Conservation (phyloP, 2,329 filamentous ascomycete species). For the Fusarium torreyae region DNA sequence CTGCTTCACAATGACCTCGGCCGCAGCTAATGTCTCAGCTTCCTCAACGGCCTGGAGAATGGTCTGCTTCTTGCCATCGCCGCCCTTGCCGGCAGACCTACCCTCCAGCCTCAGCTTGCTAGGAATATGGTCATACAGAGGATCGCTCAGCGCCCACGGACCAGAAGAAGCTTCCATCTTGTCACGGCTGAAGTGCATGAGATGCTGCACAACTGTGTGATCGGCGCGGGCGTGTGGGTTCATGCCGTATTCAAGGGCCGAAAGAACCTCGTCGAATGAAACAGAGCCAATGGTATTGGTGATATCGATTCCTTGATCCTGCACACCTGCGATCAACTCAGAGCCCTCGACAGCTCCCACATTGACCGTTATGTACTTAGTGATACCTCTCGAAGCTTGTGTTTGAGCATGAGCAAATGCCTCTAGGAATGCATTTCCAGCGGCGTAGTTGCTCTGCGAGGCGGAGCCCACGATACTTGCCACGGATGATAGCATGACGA, state of each 20-base stretch:
- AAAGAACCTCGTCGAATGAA: constrained; percentile 6
- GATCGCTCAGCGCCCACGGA: constrained; percentile 6
- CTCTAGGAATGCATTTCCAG: constrained; percentile 14
- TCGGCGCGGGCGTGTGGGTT: neutral
- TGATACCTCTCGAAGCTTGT: neutral
- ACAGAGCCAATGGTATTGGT: constrained; percentile 7
- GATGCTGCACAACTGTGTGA: neutral
- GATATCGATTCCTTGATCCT: constrained; percentile 4
- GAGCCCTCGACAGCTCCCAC: constrained; percentile 9
- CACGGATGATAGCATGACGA: constrained; percentile 11
- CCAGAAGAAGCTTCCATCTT: constrained; percentile 4
- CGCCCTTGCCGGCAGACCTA: neutral
- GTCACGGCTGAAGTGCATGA: constrained; percentile 17
- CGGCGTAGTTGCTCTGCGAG: constrained; percentile 14
- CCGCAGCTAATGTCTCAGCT: neutral
- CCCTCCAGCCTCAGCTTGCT: constrained; percentile 2
- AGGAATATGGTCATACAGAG: constrained; percentile 8
- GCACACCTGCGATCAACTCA: neutral
- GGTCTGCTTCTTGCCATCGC: constrained; percentile 8
- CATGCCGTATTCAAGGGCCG: constrained; percentile 3
- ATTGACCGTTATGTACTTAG: constrained; percentile 3
- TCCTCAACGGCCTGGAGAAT: constrained; percentile 12
- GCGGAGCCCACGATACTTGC: constrained; percentile 10
- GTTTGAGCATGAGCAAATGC: neutral
- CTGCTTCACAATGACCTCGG: neutral